Percentiles rank a stretch among this genome's conserved stretches.
Evolutionary conservation across 2,329 filamentous ascomycete genomes (phyloP).

Genomic region (Akanthomyces muscarius): DNA sequence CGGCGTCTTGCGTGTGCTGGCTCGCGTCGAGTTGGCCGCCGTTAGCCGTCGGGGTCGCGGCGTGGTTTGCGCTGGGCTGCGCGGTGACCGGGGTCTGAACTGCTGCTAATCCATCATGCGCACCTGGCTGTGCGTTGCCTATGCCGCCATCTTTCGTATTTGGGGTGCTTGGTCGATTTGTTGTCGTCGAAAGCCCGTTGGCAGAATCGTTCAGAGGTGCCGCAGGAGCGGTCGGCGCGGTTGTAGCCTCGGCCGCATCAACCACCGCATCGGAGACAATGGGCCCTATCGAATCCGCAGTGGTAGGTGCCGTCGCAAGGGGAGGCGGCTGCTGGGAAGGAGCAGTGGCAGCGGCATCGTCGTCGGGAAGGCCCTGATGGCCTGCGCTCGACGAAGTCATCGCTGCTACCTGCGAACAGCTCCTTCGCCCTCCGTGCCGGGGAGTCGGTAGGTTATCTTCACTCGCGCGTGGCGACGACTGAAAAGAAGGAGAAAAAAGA

Average conservation of each 20-base stretch:
- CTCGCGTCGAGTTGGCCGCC: conserved; percentile 17
- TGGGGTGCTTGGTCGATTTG: conserved; percentile 5
- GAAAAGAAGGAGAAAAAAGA: neutral
- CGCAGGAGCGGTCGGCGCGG: conserved; percentile 4
- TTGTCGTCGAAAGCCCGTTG: neutral
- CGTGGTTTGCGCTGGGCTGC: neutral
- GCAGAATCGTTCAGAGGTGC: neutral
- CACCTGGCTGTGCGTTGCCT: neutral
- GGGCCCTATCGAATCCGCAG: conserved; percentile 17
- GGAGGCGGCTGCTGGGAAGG: conserved; percentile 17
- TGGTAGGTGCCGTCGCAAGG: conserved; percentile 21
- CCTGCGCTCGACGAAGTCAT: conserved; percentile 56
- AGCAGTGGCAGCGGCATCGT: conserved; percentile 8
- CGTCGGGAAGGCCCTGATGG: conserved; percentile 17
- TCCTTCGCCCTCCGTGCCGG: conserved; percentile 46
- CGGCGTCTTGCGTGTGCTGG: conserved; percentile 15
- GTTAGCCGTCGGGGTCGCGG: neutral
- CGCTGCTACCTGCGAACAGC: conserved; percentile 51
- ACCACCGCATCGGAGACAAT: conserved; percentile 14
- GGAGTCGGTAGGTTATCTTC: conserved; percentile 5
- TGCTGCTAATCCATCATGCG: neutral
- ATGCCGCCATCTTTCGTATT: neutral
- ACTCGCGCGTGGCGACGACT: neutral
- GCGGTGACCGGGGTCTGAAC: neutral
- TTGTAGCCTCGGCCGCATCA: conserved; percentile 5